phyloP scores from a whole-genome alignment of 2,329 filamentous ascomycete genomes.

The Xylariaceae sp. region DNA sequence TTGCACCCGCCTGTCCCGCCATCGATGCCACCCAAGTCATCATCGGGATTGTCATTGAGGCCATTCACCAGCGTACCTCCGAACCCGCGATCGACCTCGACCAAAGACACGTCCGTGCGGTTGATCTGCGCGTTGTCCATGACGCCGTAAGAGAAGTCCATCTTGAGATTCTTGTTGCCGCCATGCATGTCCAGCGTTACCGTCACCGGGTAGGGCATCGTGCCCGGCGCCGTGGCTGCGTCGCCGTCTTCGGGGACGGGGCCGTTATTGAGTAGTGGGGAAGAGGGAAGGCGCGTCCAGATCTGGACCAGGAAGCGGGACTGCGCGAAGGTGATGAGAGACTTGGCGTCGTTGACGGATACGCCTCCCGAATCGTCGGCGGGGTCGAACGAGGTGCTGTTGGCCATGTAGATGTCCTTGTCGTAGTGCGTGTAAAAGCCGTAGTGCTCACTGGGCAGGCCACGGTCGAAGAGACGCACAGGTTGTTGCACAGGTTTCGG shows the following conservation, averaged over 20 bases:
- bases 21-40: conserved; percentile 55
- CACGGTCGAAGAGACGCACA: conserved; percentile 79
- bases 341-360: conserved; percentile 47
- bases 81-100: conserved; percentile 45
- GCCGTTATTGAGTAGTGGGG: conserved; percentile 32
- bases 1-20: conserved; percentile 59
- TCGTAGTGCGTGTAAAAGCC: conserved; percentile 92
- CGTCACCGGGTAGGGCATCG: conserved; percentile 61
- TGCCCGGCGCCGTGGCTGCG: conserved; percentile 37
- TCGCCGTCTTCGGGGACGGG: conserved; percentile 12
- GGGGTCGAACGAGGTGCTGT: conserved; percentile 23
- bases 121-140: conserved; percentile 39
- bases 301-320: conserved; percentile 62
- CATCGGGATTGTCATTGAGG: conserved; percentile 32
- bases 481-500: conserved; percentile 71
- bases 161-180: conserved; percentile 48
- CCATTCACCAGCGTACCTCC: conserved; percentile 53
- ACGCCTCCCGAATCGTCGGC: conserved; percentile 54
- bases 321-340: conserved; percentile 55
- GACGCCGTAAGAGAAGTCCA: conserved; percentile 50
- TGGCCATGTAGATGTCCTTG: conserved; percentile 73
- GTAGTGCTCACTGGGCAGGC: conserved; percentile 77
- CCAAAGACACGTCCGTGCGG: conserved; percentile 36
- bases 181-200: conserved; percentile 60
- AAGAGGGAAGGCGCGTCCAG: conserved; percentile 52